Evolutionary conservation across 352 stramenopile species (phyloP), one percentile per base, ranked within the genome.

Genomic region (Halophytophthora polymorphica): DNA sequence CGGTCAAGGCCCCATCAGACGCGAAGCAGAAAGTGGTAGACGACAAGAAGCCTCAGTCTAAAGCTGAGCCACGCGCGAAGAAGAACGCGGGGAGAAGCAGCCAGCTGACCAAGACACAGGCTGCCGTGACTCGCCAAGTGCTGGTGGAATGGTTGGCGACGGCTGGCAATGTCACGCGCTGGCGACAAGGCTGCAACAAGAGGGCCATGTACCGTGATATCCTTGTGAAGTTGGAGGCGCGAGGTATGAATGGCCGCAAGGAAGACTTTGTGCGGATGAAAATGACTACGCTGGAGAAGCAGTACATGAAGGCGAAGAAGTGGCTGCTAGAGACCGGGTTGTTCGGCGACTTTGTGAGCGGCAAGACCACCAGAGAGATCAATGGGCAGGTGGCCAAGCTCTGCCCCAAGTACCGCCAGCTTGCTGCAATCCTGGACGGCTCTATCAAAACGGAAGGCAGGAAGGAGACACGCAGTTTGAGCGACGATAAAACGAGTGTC

Each of bases 321-420:
- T 78, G 69, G 69, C 46, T 78, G 37, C 29, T 63, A 17, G 63
- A 72, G 43, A 73, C 66, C 6, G 65, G 65, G 13, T 62, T 78
- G 61, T 50, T 73, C 35, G 61, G 73, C 50, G 33, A 48, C 0
- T 69, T 50, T 18, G 34, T 67, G 44, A 41, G 45, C 14, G 56
- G 56, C 6, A 66, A 55, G 14, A 56, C 60, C 19, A 22, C 48
- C 35, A 54, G 57, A 52, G 65, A 78, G 10, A 58, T 78, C 14
- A 61, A 54, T 4, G 49, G 22, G 2, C 55, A 73, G 33, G 61
- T 78, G 40, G 31, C 66, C 11, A 29, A 55, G 21, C 2, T 69
- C 22, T 78, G 69, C 43, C 52, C 50, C 15, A 33, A 51, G 11
- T 78, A 69, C 35, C 45, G 49, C 12, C 35, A 21, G 39, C 46